A percentile compares a stretch with the other conserved stretches of the same genome.
These are phyloP conservation scores for Crepidotus variabilis DNA, from an alignment of 768 basidiomycete species.

Conservation along the genomic window DNA sequence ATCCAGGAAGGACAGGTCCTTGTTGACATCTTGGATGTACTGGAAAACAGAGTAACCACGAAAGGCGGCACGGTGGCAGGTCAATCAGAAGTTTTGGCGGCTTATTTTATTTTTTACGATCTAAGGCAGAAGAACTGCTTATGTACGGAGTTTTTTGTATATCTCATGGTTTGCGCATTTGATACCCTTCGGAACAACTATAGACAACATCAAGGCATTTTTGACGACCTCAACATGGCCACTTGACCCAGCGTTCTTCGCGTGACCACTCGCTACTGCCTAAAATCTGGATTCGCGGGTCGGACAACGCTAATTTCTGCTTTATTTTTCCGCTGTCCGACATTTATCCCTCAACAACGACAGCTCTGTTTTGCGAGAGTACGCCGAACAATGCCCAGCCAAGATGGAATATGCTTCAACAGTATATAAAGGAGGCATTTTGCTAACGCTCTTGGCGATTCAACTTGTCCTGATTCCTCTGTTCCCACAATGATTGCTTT, in stretches of 20 bases:
- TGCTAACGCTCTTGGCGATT: background rate
- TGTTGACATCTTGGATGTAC: slow-evolving; percentile 70
- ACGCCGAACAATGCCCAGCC: slow-evolving; percentile 29
- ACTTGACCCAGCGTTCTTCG: slow-evolving; percentile 10
- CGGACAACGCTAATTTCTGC: slow-evolving; percentile 6
- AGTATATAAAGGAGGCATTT: slow-evolving; percentile 13
- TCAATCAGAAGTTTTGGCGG: background rate
- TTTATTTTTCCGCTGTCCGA: slow-evolving; percentile 31
- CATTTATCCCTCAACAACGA: slow-evolving; percentile 26
- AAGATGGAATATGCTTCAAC: background rate
- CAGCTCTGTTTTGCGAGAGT: slow-evolving; percentile 26
- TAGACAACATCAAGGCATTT: slow-evolving; percentile 17
- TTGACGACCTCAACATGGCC: background rate
- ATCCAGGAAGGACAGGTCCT: slow-evolving; percentile 44
- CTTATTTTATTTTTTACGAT: background rate
- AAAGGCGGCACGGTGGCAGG: background rate
- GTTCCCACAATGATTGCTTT: slow-evolving; percentile 24
- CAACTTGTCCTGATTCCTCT: slow-evolving; percentile 1
- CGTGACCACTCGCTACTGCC: slow-evolving; percentile 1
- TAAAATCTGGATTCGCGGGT: background rate
- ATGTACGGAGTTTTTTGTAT: slow-evolving; percentile 23
- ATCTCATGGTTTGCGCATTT: slow-evolving; percentile 21
- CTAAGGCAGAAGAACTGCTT: background rate
- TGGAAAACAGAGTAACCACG: slow-evolving; percentile 27
- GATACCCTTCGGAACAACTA: slow-evolving; percentile 37